Conservation (phyloP, 768 basidiomycete species). For the Lepiota subincarnata region DNA sequence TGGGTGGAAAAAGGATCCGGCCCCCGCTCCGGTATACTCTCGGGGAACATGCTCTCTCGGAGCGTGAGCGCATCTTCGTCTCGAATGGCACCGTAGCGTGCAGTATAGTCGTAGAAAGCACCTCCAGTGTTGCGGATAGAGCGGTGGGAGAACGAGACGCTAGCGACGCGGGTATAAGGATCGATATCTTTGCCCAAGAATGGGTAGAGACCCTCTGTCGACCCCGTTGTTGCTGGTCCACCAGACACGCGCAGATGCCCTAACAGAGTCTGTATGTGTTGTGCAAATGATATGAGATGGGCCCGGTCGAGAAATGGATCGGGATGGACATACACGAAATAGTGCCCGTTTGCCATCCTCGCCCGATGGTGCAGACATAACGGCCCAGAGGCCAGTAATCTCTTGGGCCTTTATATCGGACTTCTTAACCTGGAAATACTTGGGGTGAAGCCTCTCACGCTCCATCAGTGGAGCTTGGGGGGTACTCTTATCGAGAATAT, state of each 20-base stretch:
- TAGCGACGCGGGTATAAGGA: conserved; percentile 44
- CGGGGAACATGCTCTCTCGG: conserved; percentile 62
- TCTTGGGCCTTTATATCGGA: conserved; percentile 30
- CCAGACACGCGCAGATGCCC: conserved; percentile 72
- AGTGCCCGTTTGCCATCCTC: conserved; percentile 48
- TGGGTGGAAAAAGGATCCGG: conserved; percentile 18
- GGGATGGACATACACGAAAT: conserved; percentile 51
- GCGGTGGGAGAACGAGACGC: conserved; percentile 69
- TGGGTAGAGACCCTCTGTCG: conserved; percentile 75
- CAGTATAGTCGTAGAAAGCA: conserved; percentile 90
- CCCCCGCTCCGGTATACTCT: conserved; percentile 27
- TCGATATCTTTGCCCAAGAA: conserved; percentile 42
- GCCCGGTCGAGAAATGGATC: not conserved
- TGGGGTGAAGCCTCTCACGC: conserved; percentile 19
- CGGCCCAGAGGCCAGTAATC: conserved; percentile 8
- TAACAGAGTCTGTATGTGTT: conserved; percentile 55
- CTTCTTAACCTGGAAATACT: conserved; percentile 17
- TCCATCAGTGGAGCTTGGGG: conserved; percentile 27
- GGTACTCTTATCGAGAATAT: conserved; percentile 32
- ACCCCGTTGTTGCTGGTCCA: conserved; percentile 35
- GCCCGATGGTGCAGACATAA: conserved; percentile 40
- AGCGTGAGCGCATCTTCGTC: conserved; percentile 83
- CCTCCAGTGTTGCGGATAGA: conserved; percentile 47
- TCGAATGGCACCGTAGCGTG: conserved; percentile 83
- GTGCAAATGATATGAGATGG: not conserved